phyloP scores from a whole-genome alignment of 2,329 filamentous ascomycete species.

The Herpomyces periplanetae region DNA sequence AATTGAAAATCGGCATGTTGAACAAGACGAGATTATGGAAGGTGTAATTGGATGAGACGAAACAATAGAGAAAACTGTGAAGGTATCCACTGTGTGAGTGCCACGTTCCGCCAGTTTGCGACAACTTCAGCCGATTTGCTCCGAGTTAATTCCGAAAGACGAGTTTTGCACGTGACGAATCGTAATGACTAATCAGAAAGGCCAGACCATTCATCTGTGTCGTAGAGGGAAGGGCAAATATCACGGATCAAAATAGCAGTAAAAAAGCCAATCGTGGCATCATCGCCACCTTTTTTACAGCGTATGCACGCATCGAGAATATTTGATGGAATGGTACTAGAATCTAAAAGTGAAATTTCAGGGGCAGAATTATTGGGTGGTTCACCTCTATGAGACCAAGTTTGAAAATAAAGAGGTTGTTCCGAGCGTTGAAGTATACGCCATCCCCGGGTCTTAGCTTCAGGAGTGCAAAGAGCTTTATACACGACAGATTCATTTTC shows the following conservation, averaged over 20 bases:
- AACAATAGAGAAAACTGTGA: too few relatives aligned
- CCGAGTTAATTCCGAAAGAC: too few relatives aligned
- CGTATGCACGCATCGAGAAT: slow-evolving; percentile 38
- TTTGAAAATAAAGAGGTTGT: slow-evolving; percentile 32
- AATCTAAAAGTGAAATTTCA: slow-evolving; percentile 1
- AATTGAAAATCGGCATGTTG: too few relatives aligned
- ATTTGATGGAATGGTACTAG: not conserved
- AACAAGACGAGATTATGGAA: too few relatives aligned
- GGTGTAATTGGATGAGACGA: too few relatives aligned
- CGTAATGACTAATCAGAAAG: too few relatives aligned
- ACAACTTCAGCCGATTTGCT: too few relatives aligned
- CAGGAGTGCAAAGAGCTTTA: slow-evolving; percentile 22
- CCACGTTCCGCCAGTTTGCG: too few relatives aligned
- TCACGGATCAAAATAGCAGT: slow-evolving; percentile 47
- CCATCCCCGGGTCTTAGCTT: slow-evolving; percentile 32
- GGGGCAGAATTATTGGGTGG: slow-evolving; percentile 7
- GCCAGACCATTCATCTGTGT: too few relatives aligned
- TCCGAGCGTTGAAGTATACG: slow-evolving; percentile 25
- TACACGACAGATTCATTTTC: slow-evolving; percentile 67
- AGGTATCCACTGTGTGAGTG: too few relatives aligned
- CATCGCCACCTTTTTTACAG: slow-evolving; percentile 36
- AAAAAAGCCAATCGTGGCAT: slow-evolving; percentile 80
- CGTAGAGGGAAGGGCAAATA: too few relatives aligned
- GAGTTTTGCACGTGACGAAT: too few relatives aligned
- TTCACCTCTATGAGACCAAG: slow-evolving; percentile 28